phyloP scores from a whole-genome alignment of 768 basidiomycete genomes.

The Kwoniella dendrophila region DNA sequence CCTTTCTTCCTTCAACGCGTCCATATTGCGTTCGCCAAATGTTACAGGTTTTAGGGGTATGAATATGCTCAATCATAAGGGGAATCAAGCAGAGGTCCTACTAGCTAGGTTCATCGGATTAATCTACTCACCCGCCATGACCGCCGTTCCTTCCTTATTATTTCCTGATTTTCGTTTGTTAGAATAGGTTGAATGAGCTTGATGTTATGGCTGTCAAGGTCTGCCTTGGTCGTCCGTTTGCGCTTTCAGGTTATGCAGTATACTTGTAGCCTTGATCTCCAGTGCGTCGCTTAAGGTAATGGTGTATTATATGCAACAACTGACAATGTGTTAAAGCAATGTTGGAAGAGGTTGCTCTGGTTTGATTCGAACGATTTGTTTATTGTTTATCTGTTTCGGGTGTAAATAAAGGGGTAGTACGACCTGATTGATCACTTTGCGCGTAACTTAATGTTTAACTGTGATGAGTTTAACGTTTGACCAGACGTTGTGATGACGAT shows the following conservation, averaged over 20 bases:
- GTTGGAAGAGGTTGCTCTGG: too few relatives aligned
- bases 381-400: slow-evolving; percentile 17
- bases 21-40: too few relatives aligned
- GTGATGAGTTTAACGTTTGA: not conserved
- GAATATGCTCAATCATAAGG: not conserved
- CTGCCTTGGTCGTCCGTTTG: too few relatives aligned
- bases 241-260: too few relatives aligned
- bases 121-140: slow-evolving; percentile 7
- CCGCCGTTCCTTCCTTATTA: slow-evolving; percentile 3
- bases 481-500: not conserved
- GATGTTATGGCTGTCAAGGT: not conserved
- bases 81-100: not conserved
- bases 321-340: too few relatives aligned
- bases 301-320: too few relatives aligned
- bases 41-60: not conserved
- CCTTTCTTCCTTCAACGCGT: too few relatives aligned
- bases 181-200: not conserved
- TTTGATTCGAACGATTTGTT: not conserved
- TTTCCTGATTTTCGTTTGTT: slow-evolving; percentile 1
- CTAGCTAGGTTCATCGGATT: not conserved
- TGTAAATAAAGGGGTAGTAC: not conserved
- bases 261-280: too few relatives aligned
- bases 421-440: not conserved
- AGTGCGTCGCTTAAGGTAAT: too few relatives aligned
- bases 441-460: not conserved